These are phyloP conservation scores for Ustilago trichophora DNA, from an alignment of 1,284 basidiomycete species.

Conservation along the genomic window DNA sequence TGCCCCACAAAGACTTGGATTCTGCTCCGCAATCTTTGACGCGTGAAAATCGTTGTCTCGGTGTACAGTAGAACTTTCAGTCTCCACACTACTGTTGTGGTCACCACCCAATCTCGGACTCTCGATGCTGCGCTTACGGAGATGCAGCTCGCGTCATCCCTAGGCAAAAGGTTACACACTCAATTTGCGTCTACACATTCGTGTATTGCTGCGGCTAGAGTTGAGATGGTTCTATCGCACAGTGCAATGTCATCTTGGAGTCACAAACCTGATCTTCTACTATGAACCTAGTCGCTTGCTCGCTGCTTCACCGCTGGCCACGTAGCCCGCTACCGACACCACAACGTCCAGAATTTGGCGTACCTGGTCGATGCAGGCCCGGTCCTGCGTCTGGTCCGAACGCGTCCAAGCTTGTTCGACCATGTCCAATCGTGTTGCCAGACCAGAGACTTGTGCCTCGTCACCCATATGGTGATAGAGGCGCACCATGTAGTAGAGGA, in stretches of 20 bases:
- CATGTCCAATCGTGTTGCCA: slow-evolving; percentile 5
- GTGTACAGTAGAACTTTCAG: no score
- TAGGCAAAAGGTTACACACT: no score
- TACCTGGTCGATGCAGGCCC: slow-evolving; percentile 12
- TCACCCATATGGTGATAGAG: slow-evolving; percentile 37
- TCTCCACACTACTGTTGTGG: no score
- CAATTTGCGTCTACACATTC: no score
- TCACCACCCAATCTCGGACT: no score
- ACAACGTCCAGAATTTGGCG: slow-evolving; percentile 28
- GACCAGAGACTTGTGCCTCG: neutral
- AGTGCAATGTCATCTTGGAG: neutral
- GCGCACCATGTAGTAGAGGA: slow-evolving; percentile 46
- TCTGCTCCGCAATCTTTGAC: no score
- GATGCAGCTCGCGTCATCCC: no score
- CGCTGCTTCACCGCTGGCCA: slow-evolving; percentile 36
- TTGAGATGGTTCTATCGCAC: no score
- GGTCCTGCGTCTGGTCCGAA: slow-evolving; percentile 7
- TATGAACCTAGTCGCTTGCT: neutral
- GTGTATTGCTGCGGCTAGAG: no score
- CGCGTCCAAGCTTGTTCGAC: slow-evolving; percentile 23
- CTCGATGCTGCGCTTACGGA: no score
- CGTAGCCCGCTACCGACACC: slow-evolving; percentile 32
- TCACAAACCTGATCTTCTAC: neutral
- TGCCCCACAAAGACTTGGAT: slow-evolving; percentile 1
- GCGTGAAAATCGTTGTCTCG: no score